Evolutionary conservation across 2,329 filamentous ascomycete genomes (phyloP).

Genomic region (Erysiphe pulchra): DNA sequence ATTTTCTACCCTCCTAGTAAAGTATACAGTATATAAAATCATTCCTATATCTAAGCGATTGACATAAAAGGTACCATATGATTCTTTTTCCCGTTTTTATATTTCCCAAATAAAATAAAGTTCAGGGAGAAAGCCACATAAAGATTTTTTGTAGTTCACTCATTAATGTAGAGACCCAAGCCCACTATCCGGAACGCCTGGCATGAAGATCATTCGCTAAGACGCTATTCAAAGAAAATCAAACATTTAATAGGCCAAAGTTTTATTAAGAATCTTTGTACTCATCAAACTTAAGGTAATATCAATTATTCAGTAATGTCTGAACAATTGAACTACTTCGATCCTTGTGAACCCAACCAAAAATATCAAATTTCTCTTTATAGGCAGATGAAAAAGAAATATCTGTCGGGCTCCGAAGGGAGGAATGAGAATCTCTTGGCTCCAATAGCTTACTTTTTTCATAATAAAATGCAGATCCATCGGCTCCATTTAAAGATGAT

Average conservation of each 20-base stretch:
- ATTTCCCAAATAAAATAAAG: too few relatives aligned
- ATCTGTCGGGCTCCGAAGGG: conserved; percentile 10
- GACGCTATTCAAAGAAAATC: conserved; percentile 13
- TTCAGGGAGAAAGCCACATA: too few relatives aligned
- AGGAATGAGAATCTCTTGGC: conserved; percentile 20
- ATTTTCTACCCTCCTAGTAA: too few relatives aligned
- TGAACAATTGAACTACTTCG: conserved; percentile 2
- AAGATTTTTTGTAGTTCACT: background rate
- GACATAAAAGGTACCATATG: too few relatives aligned
- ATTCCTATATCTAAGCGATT: too few relatives aligned
- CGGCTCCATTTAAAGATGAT: conserved; percentile 29
- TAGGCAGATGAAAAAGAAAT: conserved; percentile 9
- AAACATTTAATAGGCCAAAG: too few relatives aligned
- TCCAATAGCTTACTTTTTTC: conserved; percentile 41
- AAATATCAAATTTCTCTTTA: conserved; percentile 26
- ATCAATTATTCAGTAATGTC: too few relatives aligned
- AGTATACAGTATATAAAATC: too few relatives aligned
- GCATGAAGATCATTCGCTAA: conserved; percentile 9
- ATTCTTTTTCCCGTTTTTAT: too few relatives aligned
- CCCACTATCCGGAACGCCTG: background rate
- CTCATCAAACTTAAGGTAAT: too few relatives aligned
- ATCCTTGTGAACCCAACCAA: conserved; percentile 20
- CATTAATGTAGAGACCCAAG: background rate
- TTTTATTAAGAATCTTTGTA: too few relatives aligned
- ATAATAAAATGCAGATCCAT: conserved; percentile 30